These are phyloP conservation scores for Periconia sp. DNA, from an alignment of 2,329 filamentous ascomycete species.

Conservation along the genomic window DNA sequence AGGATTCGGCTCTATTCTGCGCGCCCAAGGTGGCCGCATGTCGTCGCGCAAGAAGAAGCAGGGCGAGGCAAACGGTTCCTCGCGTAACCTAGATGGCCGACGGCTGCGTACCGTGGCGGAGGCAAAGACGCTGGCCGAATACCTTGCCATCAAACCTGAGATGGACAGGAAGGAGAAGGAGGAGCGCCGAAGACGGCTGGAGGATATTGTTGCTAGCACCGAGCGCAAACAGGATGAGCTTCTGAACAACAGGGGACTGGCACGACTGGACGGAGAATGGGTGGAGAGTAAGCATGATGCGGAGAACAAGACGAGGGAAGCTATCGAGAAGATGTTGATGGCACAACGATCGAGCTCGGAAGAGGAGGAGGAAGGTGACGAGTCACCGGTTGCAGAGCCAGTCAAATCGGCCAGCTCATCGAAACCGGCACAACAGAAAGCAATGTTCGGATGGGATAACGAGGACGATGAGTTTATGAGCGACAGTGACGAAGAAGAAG, in stretches of 20 bases:
- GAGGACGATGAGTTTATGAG: conserved; percentile 59
- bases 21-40: conserved; percentile 97
- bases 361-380: conserved; percentile 23
- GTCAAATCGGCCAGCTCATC: conserved; percentile 27
- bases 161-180: conserved; percentile 96
- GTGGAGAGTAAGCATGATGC: conserved; percentile 93
- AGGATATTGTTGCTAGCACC: conserved; percentile 81
- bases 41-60: conserved; percentile 89
- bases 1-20: conserved; percentile 94
- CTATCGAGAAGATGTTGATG: conserved; percentile 59
- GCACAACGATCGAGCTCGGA: conserved; percentile 48
- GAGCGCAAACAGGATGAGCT: conserved; percentile 84
- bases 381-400: conserved; percentile 19
- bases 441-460: conserved; percentile 78
- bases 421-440: conserved; percentile 40
- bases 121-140: conserved; percentile 92
- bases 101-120: conserved; percentile 89
- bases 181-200: conserved; percentile 79
- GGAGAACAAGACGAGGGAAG: conserved; percentile 77
- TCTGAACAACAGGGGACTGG: conserved; percentile 67
- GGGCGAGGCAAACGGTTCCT: conserved; percentile 83
- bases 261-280: conserved; percentile 81
- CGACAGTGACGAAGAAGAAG: conserved; percentile 51
- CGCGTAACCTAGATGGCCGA: conserved; percentile 88
- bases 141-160: conserved; percentile 91